Base-by-base conservation (phyloP, 2,329 filamentous ascomycete genomes). In the Orbilia oligospora region DNA sequence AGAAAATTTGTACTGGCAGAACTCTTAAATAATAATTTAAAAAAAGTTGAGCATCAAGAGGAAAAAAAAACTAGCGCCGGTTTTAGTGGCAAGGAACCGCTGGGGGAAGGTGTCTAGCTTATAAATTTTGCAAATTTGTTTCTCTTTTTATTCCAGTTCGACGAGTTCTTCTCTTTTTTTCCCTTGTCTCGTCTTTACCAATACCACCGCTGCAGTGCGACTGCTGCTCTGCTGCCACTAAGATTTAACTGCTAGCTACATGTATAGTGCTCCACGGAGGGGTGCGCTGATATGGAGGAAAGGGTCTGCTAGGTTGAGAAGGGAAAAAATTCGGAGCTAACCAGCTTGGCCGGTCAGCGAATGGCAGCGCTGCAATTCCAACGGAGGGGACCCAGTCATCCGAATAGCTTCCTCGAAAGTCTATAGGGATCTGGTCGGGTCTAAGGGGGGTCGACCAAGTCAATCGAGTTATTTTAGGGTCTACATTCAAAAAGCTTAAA, bases 241-340 rank as follows among this genome's bases (percentile, higher is more conserved):
- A 30, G 27, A 6, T n/a, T 12, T 24, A 2, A 41, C 22, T 41
- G n/a, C 10, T n/a, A 6, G 44, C 27, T 48, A 24, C 48, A n/a
- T n/a, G n/a, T n/a, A 6, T 6, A 30, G 27, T 24, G 56, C 56
- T 18, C 44, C 44, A 46, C 44, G 44, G 56, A 61, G 48, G 63
- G 61, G 38, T 61, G 58, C 58, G 58, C 38, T 38, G 68, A 61
- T 70, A 51, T 51, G 70, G 61, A 65, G 22, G 41, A 67, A 73
- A 63, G 61, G 69, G 36, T 73, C 49, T 67, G 56, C 56, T 65
- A 33, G 69, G 56, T 46, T 46, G 48, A 51, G 48, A 10, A 51
- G 44, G 44, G n/a, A 71, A 71, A 77, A 77, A 76, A 68, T 77
- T 68, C 58, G 67, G 67, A 71, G 72, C 72, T 77, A 77, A 51